Conservation (phyloP, 768 basidiomycete species). For the Suillus subluteus region DNA sequence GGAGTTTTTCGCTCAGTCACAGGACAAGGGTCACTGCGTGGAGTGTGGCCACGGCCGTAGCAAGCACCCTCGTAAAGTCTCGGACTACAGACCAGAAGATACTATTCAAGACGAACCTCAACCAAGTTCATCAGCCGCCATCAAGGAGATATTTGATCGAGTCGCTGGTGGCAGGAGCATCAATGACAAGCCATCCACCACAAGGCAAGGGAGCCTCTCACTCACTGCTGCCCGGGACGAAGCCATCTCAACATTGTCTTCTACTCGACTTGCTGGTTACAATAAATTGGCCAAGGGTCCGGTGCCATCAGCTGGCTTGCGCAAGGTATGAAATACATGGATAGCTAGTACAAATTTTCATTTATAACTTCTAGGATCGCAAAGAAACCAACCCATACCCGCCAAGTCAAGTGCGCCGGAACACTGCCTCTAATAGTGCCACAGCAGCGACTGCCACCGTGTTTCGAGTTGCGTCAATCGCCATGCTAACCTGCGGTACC, state of each 20-base stretch:
- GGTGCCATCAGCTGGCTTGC: not conserved
- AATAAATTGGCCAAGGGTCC: constrained; percentile 8
- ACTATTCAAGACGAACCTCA: not conserved
- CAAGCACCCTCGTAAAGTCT: not conserved
- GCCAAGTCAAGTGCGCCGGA: not conserved
- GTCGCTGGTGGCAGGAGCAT: not conserved
- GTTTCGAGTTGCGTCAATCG: not conserved
- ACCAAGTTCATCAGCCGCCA: not conserved
- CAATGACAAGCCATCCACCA: not conserved
- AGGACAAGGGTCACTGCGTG: not conserved
- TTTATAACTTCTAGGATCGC: not conserved
- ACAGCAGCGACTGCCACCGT: not conserved
- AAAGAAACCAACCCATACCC: not conserved
- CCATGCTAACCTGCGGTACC: not conserved
- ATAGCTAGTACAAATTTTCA: not conserved
- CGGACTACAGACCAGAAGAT: not conserved
- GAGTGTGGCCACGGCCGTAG: not conserved
- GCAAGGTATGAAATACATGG: not conserved
- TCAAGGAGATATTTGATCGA: not conserved
- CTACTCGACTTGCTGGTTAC: not conserved
- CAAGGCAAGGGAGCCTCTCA: not conserved
- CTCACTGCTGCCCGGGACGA: not conserved
- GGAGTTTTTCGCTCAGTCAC: not conserved
- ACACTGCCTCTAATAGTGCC: not conserved
- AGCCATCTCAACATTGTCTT: not conserved